Percentiles rank a stretch among this genome's conserved stretches.
These are phyloP conservation scores for Aspergillus carlsbadensis DNA, from an alignment of 495 filamentous ascomycete genomes.

Conservation along the genomic window DNA sequence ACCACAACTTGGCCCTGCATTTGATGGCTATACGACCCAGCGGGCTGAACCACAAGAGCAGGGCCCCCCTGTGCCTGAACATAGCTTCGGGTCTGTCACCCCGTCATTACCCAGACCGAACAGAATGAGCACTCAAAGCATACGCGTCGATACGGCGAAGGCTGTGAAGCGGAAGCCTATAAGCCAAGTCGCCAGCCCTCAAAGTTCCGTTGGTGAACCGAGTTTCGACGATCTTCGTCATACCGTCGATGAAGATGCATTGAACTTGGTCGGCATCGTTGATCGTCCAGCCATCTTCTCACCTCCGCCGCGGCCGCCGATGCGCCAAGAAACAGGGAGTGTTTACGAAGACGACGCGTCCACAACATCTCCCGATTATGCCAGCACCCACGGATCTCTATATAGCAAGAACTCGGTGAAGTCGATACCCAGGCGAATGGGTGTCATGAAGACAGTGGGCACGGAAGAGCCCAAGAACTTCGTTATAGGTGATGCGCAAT, in stretches of 20 bases:
- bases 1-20: not conserved
- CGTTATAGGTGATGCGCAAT: slow-evolving; percentile 62
- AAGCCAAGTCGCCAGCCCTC: slow-evolving; percentile 4
- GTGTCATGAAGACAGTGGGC: slow-evolving; percentile 80
- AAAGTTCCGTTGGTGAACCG: slow-evolving; percentile 34
- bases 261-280: slow-evolving; percentile 47
- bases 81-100: slow-evolving; percentile 21
- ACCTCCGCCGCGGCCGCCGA: slow-evolving; percentile 30
- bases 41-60: slow-evolving; percentile 13
- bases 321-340: slow-evolving; percentile 41
- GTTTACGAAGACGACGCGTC: slow-evolving; percentile 49
- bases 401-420: slow-evolving; percentile 57
- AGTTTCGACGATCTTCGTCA: slow-evolving; percentile 65
- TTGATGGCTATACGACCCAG: not conserved
- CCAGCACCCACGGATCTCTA: slow-evolving; percentile 65
- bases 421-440: slow-evolving; percentile 68
- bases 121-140: slow-evolving; percentile 32
- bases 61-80: slow-evolving; percentile 20
- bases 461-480: slow-evolving; percentile 48
- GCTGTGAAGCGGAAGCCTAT: slow-evolving; percentile 65
- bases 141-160: slow-evolving; percentile 40
- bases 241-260: slow-evolving; percentile 63
- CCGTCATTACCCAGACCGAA: slow-evolving; percentile 28
- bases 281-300: slow-evolving; percentile 34
- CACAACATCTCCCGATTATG: slow-evolving; percentile 59